Evolutionary conservation across 257 asterid genomes (phyloP), one percentile per base, ranked within the genome.

Genomic region (Nicotiana otophora): DNA sequence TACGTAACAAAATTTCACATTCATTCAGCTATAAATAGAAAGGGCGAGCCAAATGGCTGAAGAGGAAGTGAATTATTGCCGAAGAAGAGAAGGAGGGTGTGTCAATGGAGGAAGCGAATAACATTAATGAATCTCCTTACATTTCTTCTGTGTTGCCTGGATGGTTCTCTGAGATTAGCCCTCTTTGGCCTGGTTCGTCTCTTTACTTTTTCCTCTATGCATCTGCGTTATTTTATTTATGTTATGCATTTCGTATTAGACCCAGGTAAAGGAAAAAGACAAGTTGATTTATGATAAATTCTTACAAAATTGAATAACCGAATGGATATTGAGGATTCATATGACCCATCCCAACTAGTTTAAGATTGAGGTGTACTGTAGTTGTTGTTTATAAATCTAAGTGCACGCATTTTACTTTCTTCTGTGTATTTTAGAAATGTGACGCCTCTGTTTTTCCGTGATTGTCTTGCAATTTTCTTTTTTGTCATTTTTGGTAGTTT

Each of bases 111-210:
- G 83, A 72, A 31, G 51, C 62, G 15, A 86, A 58, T 10, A 60
- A 77, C 69, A 84, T 77, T 78, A 84, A 79, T 78, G 84, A 84
- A 14, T 91, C 92, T 2, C 84, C 58, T 4, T 30, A 84, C 67
- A 82, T 94, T 39, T 89, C 97, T 33, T 87, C 97, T 17, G 89
- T 93, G 80, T 90, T 92, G 42, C 97, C 98, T 15, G 98, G 98
- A 36, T 94, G 98, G 98, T 94, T 94, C 83, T 94, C 97, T 33
- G 98, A 94, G 89, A 91, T 94, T 33, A 94, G 95, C 87, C 98
- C 97, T 81, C 88, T 94, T 93, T 93, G 98, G 60, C 60, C 60
- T 54, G 60, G 60, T 54, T 17, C 17, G 19, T 54, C 57, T 51
- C 60, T 15, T 54, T 54, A 4, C n/a, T 4, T 54, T 54, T 54